A percentile compares a stretch with the other conserved stretches of the same genome.
These are phyloP conservation scores for Hanseniaspora clermontiae DNA, from an alignment of 805 yeast species.

Conservation along the genomic window DNA sequence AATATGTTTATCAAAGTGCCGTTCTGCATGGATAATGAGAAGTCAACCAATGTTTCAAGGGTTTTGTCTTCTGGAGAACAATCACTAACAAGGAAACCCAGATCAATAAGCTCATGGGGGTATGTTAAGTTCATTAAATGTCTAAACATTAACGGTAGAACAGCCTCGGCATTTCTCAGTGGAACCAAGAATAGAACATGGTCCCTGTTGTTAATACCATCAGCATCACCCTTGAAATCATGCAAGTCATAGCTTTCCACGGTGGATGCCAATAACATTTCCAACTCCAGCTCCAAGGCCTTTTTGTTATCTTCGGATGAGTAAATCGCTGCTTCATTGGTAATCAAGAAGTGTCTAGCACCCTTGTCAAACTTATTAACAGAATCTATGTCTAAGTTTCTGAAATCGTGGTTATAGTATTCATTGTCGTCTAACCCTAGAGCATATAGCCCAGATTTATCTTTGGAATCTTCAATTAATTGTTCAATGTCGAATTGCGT, in stretches of 20 bases:
- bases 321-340: slow-evolving; percentile 27
- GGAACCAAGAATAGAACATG: slow-evolving; percentile 62
- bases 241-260: slow-evolving; percentile 53
- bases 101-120: slow-evolving; percentile 65
- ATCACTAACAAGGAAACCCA: slow-evolving; percentile 70
- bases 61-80: slow-evolving; percentile 59
- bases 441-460: slow-evolving; percentile 5
- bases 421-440: slow-evolving; percentile 22
- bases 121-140: slow-evolving; percentile 78
- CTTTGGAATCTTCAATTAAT: slow-evolving; percentile 6
- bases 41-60: slow-evolving; percentile 50
- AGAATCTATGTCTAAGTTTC: slow-evolving; percentile 25
- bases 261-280: slow-evolving; percentile 33
- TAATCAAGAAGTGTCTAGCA: slow-evolving; percentile 28
- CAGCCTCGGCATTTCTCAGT: slow-evolving; percentile 63
- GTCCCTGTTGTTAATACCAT: slow-evolving; percentile 43
- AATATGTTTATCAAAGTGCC: slow-evolving; percentile 47
- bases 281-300: slow-evolving; percentile 25
- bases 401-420: slow-evolving; percentile 27
- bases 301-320: slow-evolving; percentile 23
- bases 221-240: slow-evolving; percentile 40
- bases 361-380: slow-evolving; percentile 31
- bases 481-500: slow-evolving; percentile 6
- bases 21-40: slow-evolving; percentile 54
- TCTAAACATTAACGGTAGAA: slow-evolving; percentile 69